These are phyloP conservation scores for Letharia lupina DNA, from an alignment of 495 filamentous ascomycete species.

Conservation along the genomic window DNA sequence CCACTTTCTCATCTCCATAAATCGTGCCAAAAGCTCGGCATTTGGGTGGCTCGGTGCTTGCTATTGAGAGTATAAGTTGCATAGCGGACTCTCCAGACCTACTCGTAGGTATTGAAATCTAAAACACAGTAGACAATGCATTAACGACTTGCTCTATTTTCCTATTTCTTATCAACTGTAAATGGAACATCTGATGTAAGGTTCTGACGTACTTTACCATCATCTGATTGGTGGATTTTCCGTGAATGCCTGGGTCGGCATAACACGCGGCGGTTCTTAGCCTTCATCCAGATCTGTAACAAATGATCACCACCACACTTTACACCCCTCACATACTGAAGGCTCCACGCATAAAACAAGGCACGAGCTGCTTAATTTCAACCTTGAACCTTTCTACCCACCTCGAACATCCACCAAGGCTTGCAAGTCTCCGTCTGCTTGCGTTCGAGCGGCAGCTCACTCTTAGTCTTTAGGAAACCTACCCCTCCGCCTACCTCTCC, in stretches of 20 bases:
- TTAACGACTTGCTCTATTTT: neutral
- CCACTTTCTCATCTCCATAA: neutral
- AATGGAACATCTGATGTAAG: neutral
- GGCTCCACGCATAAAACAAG: neutral
- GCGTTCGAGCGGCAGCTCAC: slow-evolving; percentile 1
- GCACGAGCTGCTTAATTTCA: neutral
- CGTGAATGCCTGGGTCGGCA: slow-evolving; percentile 6
- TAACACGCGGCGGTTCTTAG: slow-evolving; percentile 10
- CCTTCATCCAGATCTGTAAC: slow-evolving; percentile 3
- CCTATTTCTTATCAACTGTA: neutral
- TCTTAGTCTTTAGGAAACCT: neutral
- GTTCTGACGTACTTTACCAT: slow-evolving; percentile 3
- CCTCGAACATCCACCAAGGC: neutral
- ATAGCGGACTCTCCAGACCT: neutral
- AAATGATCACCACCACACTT: neutral
- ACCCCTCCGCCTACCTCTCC: neutral
- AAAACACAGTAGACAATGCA: neutral
- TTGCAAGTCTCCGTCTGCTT: slow-evolving; percentile 1
- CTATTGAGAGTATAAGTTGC: neutral
- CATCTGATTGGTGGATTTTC: slow-evolving; percentile 6
- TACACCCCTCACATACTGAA: neutral
- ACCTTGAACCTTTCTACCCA: neutral
- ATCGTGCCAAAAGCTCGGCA: neutral
- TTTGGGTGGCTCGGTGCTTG: neutral
- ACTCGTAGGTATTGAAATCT: neutral